Conservation (phyloP, 768 basidiomycete genomes). For the Flagelloscypha sp. region DNA sequence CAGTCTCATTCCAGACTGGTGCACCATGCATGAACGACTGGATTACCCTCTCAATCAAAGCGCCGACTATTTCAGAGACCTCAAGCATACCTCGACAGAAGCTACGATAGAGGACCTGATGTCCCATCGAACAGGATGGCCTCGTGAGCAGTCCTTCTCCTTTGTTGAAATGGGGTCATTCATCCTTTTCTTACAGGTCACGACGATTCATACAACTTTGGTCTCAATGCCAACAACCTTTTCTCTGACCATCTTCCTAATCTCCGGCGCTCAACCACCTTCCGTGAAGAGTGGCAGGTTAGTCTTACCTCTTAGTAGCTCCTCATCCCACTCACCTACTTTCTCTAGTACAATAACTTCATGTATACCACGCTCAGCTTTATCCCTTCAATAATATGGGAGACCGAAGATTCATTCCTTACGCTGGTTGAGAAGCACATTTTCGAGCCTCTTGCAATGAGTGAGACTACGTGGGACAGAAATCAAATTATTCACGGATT, state of each 20-base stretch:
- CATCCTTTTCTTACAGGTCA: no score
- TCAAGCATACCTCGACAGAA: conserved; percentile 14
- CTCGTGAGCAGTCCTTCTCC: conserved; percentile 18
- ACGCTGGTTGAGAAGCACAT: conserved; percentile 23
- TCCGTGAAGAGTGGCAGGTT: conserved; percentile 19
- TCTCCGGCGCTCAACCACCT: conserved; percentile 16
- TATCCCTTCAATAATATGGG: conserved; percentile 19
- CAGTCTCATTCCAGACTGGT: no score
- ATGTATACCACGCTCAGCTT: conserved; percentile 22
- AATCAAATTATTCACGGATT: conserved; percentile 21
- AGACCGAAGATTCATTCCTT: conserved; percentile 17
- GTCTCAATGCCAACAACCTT: no score
- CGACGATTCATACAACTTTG: no score
- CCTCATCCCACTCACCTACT: no score
- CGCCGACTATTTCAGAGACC: no score
- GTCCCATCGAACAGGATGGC: conserved; percentile 21
- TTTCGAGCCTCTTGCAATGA: conserved; percentile 19
- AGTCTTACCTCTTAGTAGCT: no score
- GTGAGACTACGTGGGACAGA: conserved; percentile 17
- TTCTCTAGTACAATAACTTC: conserved; percentile 25
- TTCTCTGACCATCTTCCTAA: no score
- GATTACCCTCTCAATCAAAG: no score
- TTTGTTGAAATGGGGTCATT: no score
- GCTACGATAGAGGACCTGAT: conserved; percentile 18
- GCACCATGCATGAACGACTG: no score